Conservation (phyloP, 202 grass and related monocot genomes). For the Panicum virgatum region DNA sequence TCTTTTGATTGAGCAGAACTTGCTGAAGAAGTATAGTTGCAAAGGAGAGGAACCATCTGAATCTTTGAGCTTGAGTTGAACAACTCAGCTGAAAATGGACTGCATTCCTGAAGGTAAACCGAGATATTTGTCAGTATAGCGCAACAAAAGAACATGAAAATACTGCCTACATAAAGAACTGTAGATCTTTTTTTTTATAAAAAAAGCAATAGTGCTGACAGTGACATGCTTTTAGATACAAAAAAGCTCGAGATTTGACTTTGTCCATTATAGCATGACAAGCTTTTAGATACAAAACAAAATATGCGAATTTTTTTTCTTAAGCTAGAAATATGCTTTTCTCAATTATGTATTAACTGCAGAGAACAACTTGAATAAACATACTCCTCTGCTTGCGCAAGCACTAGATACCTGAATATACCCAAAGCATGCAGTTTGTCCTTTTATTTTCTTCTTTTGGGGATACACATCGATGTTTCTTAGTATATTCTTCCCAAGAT, state of each 20-base stretch:
- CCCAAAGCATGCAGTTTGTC: neutral
- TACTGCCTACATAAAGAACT: neutral
- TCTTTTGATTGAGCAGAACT: conserved; percentile 61
- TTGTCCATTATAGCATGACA: neutral
- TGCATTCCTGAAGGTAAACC: conserved; percentile 66
- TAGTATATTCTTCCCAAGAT: conserved; percentile 5
- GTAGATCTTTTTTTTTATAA: neutral
- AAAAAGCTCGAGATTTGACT: neutral
- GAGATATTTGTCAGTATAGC: neutral
- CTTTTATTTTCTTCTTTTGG: neutral
- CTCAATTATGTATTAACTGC: neutral
- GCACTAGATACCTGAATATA: neutral
- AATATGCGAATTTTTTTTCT: neutral
- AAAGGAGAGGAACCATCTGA: conserved; percentile 61
- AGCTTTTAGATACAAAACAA: neutral
- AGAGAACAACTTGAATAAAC: neutral
- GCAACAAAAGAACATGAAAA: neutral
- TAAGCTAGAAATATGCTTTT: neutral
- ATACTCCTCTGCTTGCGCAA: neutral
- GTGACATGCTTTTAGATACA: neutral
- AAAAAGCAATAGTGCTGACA: neutral
- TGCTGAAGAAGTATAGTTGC: conserved; percentile 57
- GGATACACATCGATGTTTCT: neutral
- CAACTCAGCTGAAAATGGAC: conserved; percentile 64
- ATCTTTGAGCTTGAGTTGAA: conserved; percentile 58